Evolutionary conservation across 2,329 filamentous ascomycete species (phyloP).

Genomic region (Colletotrichum gigasporum): DNA sequence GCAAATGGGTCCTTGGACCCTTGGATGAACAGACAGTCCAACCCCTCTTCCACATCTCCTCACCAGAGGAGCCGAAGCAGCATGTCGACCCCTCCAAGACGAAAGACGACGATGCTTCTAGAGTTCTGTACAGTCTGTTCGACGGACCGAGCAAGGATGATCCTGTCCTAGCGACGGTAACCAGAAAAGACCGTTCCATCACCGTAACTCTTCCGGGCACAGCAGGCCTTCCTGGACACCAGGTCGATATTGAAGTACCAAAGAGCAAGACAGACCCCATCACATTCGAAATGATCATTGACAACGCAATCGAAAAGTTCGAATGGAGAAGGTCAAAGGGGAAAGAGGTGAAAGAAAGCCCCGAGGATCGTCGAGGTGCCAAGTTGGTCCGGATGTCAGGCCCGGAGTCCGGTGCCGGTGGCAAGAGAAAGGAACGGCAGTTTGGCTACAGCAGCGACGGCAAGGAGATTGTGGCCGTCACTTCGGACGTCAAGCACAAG

Average conservation of each 20-base stretch:
- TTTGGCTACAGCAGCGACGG: slow-evolving; percentile 1
- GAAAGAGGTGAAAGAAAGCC: not conserved
- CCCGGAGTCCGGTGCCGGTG: not conserved
- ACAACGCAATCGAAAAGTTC: not conserved
- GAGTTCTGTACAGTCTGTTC: too few relatives aligned
- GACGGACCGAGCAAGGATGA: not conserved
- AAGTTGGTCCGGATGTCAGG: not conserved
- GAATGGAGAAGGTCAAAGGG: not conserved
- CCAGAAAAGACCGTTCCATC: not conserved
- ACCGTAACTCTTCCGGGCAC: too few relatives aligned
- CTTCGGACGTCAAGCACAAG: slow-evolving; percentile 7
- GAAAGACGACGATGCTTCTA: too few relatives aligned
- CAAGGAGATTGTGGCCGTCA: slow-evolving; percentile 24
- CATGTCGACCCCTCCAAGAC: too few relatives aligned
- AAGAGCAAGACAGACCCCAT: too few relatives aligned
- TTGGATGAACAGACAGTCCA: too few relatives aligned
- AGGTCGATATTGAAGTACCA: too few relatives aligned
- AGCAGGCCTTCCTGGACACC: too few relatives aligned
- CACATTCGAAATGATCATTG: not conserved
- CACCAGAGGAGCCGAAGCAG: too few relatives aligned
- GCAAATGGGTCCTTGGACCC: too few relatives aligned
- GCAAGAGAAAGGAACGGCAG: not conserved
- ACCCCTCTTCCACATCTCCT: too few relatives aligned
- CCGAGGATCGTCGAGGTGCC: not conserved
- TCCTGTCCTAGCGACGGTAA: not conserved